Conservation (phyloP, 352 stramenopile species). For the Blastocystis sp. region DNA sequence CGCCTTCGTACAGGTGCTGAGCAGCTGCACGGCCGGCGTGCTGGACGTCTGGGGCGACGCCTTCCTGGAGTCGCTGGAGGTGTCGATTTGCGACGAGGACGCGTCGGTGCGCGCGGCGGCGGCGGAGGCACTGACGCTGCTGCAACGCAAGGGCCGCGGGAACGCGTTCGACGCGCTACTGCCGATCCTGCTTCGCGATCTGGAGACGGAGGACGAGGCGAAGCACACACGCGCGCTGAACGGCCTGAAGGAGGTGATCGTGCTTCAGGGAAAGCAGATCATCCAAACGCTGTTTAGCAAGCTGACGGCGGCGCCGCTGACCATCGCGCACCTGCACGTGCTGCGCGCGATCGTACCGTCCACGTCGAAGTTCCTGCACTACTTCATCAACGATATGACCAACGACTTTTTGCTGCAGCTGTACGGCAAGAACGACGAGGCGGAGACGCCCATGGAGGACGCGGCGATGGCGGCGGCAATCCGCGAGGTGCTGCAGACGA, state of each 20-base stretch:
- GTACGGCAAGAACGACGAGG: constrained; percentile 77
- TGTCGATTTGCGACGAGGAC: constrained; percentile 91
- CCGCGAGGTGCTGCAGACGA: constrained; percentile 17
- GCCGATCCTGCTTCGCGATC: constrained; percentile 86
- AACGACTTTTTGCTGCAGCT: constrained; percentile 85
- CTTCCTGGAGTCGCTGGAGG: constrained; percentile 91
- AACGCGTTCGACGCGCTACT: constrained; percentile 93
- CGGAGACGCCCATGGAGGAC: constrained; percentile 71
- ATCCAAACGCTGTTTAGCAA: constrained; percentile 93
- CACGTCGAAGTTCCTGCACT: constrained; percentile 87
- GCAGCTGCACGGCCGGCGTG: constrained; percentile 86
- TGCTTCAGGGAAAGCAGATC: constrained; percentile 88
- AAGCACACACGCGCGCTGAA: constrained; percentile 83
- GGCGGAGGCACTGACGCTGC: constrained; percentile 90
- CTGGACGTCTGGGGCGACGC: constrained; percentile 93
- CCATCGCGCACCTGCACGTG: constrained; percentile 81
- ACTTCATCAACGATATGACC: constrained; percentile 78
- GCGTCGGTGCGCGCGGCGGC: constrained; percentile 84
- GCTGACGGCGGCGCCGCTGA: constrained; percentile 83
- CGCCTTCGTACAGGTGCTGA: constrained; percentile 93
- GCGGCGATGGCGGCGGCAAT: constrained; percentile 76
- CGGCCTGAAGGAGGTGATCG: constrained; percentile 93
- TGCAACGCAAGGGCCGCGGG: constrained; percentile 90
- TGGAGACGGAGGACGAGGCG: constrained; percentile 78
- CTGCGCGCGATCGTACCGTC: constrained; percentile 87